Evolutionary conservation across 176 grass and related monocot species (phyloP).

Genomic region (Rhipidocladum racemiflorum): DNA sequence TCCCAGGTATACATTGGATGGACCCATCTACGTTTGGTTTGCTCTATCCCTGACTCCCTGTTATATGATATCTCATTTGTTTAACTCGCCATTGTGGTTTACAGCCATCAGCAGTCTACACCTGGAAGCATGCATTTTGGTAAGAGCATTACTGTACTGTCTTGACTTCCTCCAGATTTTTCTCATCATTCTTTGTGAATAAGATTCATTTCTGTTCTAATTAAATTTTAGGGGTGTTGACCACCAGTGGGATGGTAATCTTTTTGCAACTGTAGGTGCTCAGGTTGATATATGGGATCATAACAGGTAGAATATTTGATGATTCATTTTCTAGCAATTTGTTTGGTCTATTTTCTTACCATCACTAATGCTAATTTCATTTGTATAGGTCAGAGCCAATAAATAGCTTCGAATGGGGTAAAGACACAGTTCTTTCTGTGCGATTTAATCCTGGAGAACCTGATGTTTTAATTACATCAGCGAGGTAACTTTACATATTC

Average conservation of each 20-base stretch:
- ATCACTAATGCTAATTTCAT: slow-evolving; percentile 12
- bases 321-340: background rate
- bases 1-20: slow-evolving; percentile 54
- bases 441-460: slow-evolving; percentile 92
- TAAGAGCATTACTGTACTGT: slow-evolving; percentile 22
- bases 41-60: background rate
- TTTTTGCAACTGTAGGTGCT: slow-evolving; percentile 90
- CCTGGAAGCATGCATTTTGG: slow-evolving; percentile 97
- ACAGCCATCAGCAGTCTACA: slow-evolving; percentile 73
- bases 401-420: slow-evolving; percentile 91
- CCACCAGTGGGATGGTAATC: slow-evolving; percentile 85
- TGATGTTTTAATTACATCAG: slow-evolving; percentile 74
- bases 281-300: slow-evolving; percentile 99
- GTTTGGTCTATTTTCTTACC: background rate
- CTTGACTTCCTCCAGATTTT: slow-evolving; percentile 1
- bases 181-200: slow-evolving; percentile 2
- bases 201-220: slow-evolving; percentile 4
- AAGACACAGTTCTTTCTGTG: slow-evolving; percentile 82
- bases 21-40: background rate
- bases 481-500: slow-evolving; percentile 38
- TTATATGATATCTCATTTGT: slow-evolving; percentile 33
- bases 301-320: slow-evolving; percentile 61
- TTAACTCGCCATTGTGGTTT: slow-evolving; percentile 34
- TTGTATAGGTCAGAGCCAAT: slow-evolving; percentile 76
- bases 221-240: slow-evolving; percentile 72